Percentiles rank a stretch among this genome's conserved stretches.
These are phyloP conservation scores for Crithidia fasciculata DNA, from an alignment of 208 protist species.

Conservation along the genomic window DNA sequence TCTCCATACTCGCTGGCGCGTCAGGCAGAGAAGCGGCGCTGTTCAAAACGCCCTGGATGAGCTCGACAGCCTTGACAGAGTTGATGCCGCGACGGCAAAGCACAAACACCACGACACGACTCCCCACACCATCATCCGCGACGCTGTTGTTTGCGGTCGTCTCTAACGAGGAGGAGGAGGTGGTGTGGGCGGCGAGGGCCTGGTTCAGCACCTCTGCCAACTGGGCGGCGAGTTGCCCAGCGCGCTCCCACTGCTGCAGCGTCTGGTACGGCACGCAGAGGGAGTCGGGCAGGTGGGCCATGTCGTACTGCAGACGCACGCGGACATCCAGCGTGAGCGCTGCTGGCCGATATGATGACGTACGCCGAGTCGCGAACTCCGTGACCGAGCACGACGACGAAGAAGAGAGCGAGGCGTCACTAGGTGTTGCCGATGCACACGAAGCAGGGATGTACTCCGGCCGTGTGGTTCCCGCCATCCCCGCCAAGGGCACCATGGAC, in stretches of 20 bases:
- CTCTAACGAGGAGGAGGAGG: too few relatives aligned
- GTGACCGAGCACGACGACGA: conserved; percentile 12
- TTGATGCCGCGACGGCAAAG: conserved; percentile 86
- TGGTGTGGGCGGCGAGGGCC: neutral
- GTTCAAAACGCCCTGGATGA: conserved; percentile 41
- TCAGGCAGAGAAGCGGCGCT: neutral
- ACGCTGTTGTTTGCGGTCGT: too few relatives aligned
- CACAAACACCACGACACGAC: conserved; percentile 39
- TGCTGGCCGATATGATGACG: neutral
- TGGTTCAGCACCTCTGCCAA: conserved; percentile 12
- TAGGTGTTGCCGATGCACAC: neutral
- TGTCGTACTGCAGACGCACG: conserved; percentile 72
- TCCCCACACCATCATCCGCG: too few relatives aligned
- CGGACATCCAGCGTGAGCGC: conserved; percentile 73
- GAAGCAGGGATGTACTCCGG: conserved; percentile 60
- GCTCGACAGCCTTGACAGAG: conserved; percentile 50
- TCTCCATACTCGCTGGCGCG: neutral
- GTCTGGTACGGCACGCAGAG: conserved; percentile 60
- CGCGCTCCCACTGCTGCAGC: conserved; percentile 54
- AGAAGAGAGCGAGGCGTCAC: neutral
- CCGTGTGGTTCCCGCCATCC: conserved; percentile 23
- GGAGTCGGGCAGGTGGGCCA: conserved; percentile 71
- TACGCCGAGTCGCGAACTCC: neutral
- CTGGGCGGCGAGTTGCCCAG: conserved; percentile 5
- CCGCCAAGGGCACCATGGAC: conserved; percentile 16